Evolutionary conservation across 2,329 filamentous ascomycete species (phyloP), one percentile per base, ranked within the genome.

Genomic region (Colletotrichum sidae): DNA sequence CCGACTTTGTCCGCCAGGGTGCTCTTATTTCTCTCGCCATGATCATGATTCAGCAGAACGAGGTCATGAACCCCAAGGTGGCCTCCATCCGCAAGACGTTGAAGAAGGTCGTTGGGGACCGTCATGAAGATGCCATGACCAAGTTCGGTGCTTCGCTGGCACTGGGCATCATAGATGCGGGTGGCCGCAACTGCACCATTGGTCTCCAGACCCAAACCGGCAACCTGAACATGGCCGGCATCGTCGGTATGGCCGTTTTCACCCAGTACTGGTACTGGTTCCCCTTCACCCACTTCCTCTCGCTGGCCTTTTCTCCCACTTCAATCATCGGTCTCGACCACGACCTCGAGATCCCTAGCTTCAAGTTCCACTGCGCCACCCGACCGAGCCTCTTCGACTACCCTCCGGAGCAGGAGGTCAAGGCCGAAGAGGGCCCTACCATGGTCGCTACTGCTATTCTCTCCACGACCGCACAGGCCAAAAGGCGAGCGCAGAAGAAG

Each of bases 251-350:
- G 90, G 95, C 94, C 35, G 92, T 99, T 58, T 99, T 99, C 81
- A 97, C 94, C 8, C 96, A 99, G 78, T 99, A 99, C 83, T 99
- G 96, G 96, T 99, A 99, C 83, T 99, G 96, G 96, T 99, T 99
- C 88, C 96, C 96, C 66, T 91, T 98, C 73, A 97, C 96, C 37
- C 96, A 99, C 80, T 99, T 99, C 88, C 79, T 99, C 63, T 96
- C 95, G 1, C 85, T 99, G 67, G 94, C 93, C 73, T 98, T 99
- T 80, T 94, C 93, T n/a, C 96, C 96, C 1, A 99, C 96, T 2
- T 92, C 96, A 1, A 92, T 99, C 74, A 97, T 98, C 72, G 95
- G 92, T 66, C 88, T 99, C 34, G 94, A 99, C 75, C 91, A 96
- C 74, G 93, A 97, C 74, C 86, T 99, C 12, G 93, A 97, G 73